phyloP scores from a whole-genome alignment of 345 rosid species.

The Conringia planisiliqua region DNA sequence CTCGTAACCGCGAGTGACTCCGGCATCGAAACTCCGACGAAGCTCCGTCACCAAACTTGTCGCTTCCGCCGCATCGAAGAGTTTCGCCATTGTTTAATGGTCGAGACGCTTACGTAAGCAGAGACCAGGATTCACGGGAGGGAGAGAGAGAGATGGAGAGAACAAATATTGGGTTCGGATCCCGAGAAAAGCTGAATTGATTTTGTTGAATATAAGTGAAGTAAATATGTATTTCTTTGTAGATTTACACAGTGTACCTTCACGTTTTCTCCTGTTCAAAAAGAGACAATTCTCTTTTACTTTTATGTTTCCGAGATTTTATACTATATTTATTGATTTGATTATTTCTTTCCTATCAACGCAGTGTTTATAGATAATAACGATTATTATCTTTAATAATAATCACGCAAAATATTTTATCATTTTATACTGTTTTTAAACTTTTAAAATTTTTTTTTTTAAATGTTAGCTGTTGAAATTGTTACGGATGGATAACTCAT shows the following conservation, averaged over 20 bases:
- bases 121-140: slow-evolving; percentile 1
- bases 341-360: too few relatives aligned
- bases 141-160: neutral
- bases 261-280: too few relatives aligned
- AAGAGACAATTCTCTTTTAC: too few relatives aligned
- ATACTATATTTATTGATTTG: too few relatives aligned
- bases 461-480: too few relatives aligned
- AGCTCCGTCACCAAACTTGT: slow-evolving; percentile 46
- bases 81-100: slow-evolving; percentile 33
- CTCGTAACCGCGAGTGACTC: slow-evolving; percentile 62
- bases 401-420: too few relatives aligned
- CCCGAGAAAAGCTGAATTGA: neutral
- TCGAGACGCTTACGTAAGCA: slow-evolving; percentile 6
- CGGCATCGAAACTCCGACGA: slow-evolving; percentile 45
- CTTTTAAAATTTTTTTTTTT: too few relatives aligned
- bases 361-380: too few relatives aligned
- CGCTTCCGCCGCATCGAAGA: slow-evolving; percentile 57
- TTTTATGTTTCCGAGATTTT: too few relatives aligned
- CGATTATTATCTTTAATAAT: too few relatives aligned
- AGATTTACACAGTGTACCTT: neutral
- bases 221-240: neutral
- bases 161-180: neutral
- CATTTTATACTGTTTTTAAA: too few relatives aligned
- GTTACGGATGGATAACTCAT: too few relatives aligned
- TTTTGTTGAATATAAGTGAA: neutral